Conservation (phyloP, 495 filamentous ascomycete genomes). For the Aspergillus haitiensis region DNA sequence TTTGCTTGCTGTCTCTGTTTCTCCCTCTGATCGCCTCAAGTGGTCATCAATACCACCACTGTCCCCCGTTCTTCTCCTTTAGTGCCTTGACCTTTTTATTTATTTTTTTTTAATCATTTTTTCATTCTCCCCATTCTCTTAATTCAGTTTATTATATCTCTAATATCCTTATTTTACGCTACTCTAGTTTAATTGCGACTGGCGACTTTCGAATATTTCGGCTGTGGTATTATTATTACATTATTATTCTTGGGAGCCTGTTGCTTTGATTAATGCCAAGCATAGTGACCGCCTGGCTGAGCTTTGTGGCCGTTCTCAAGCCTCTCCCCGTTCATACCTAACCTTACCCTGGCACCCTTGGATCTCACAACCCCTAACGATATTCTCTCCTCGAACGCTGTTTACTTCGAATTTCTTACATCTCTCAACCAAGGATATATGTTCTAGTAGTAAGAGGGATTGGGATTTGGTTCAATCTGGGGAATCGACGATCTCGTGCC, state of each 20-base stretch:
- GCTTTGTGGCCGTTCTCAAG: conserved; percentile 30
- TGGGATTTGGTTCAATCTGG: conserved; percentile 20
- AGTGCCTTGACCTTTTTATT: conserved; percentile 11
- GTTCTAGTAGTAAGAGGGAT: neutral
- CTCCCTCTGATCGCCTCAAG: conserved; percentile 10
- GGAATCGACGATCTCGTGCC: conserved; percentile 13
- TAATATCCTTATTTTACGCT: too few species aligned
- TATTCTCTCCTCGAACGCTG: neutral
- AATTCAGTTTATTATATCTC: neutral
- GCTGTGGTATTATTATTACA: conserved; percentile 6
- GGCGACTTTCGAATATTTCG: conserved; percentile 10
- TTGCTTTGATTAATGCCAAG: conserved; percentile 31
- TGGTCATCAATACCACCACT: conserved; percentile 6
- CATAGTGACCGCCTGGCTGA: conserved; percentile 33
- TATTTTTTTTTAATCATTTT: conserved; percentile 10
- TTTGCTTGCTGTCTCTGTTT: conserved; percentile 7
- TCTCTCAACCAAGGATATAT: neutral
- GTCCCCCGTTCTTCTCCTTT: conserved; percentile 12
- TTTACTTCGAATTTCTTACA: neutral
- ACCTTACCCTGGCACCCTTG: conserved; percentile 22
- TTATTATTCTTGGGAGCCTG: conserved; percentile 12
- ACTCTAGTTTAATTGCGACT: conserved; percentile 6
- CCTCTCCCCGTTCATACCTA: conserved; percentile 24
- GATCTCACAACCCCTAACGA: conserved; percentile 1
- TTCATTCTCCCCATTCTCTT: conserved; percentile 2